A percentile compares a stretch with the other conserved stretches of the same genome.
Conservation (phyloP, 1,284 basidiomycete genomes). For the Stygiomarasmius scandens region DNA sequence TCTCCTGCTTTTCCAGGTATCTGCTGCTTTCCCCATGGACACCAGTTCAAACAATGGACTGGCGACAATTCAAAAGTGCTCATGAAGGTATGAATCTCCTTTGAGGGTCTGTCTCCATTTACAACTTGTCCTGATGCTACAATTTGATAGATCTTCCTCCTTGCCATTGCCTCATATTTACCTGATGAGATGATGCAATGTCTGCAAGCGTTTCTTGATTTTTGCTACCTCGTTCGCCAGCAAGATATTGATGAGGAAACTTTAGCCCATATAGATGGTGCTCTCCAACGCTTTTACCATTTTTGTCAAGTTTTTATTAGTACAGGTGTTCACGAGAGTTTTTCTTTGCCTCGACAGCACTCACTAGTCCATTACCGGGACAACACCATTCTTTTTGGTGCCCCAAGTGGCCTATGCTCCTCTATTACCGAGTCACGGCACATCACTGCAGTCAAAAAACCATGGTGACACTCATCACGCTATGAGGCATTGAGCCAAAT, state of each 20-base stretch:
- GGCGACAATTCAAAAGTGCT: conserved; percentile 32
- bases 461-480: too few species aligned
- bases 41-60: conserved; percentile 31
- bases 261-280: too few species aligned
- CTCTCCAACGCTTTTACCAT: too few species aligned
- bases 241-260: conserved; percentile 19
- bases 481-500: too few species aligned
- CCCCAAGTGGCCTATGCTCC: too few species aligned
- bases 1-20: conserved; percentile 25
- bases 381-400: too few species aligned
- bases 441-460: too few species aligned
- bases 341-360: too few species aligned
- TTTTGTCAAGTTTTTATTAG: too few species aligned
- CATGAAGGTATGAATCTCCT: conserved; percentile 29
- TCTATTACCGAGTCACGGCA: too few species aligned
- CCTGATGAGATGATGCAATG: conserved; percentile 21
- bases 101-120: conserved; percentile 2
- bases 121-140: neutral
- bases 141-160: conserved; percentile 32
- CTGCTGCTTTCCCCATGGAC: conserved; percentile 26
- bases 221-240: conserved; percentile 33
- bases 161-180: conserved; percentile 26
- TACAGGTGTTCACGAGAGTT: too few species aligned
- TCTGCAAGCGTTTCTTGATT: conserved; percentile 35
- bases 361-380: too few species aligned